phyloP scores from a whole-genome alignment of 2,329 filamentous ascomycete species.

The Colletotrichum tabaci region DNA sequence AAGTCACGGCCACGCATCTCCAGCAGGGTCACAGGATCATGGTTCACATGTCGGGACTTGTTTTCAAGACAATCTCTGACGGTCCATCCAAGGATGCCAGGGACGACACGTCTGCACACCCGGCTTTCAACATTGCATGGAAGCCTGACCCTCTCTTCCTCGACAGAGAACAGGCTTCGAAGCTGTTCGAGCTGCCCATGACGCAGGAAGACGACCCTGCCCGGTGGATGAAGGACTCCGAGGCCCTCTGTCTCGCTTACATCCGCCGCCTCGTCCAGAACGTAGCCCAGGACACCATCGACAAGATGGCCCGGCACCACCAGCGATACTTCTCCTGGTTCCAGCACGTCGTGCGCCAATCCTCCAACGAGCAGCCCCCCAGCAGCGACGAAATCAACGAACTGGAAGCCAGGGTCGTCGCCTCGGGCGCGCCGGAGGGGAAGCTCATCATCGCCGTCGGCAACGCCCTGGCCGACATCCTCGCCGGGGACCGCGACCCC shows the following conservation, averaged over 20 bases:
- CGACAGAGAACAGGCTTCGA: slow-evolving; percentile 34
- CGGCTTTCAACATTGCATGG: slow-evolving; percentile 44
- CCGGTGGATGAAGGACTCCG: slow-evolving; percentile 43
- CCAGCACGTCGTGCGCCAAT: slow-evolving; percentile 25
- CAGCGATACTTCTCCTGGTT: slow-evolving; percentile 43
- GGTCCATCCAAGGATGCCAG: slow-evolving; percentile 2
- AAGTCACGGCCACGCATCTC: slow-evolving; percentile 40
- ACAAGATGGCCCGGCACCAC: slow-evolving; percentile 35
- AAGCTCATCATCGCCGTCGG: slow-evolving; percentile 46
- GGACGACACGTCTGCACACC: slow-evolving; percentile 14
- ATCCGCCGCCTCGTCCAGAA: slow-evolving; percentile 15
- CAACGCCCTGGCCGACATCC: slow-evolving; percentile 45
- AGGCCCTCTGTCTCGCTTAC: slow-evolving; percentile 39
- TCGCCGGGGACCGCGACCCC: slow-evolving; percentile 47
- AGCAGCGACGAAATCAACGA: slow-evolving; percentile 15
- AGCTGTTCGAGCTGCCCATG: slow-evolving; percentile 40
- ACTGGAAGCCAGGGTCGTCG: slow-evolving; percentile 36
- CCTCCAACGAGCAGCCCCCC: background rate
- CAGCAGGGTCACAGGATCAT: slow-evolving; percentile 34
- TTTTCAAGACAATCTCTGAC: slow-evolving; percentile 42
- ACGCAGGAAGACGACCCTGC: slow-evolving; percentile 40
- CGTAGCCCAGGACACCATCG: background rate
- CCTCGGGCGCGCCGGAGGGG: slow-evolving; percentile 41
- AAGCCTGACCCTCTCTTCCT: slow-evolving; percentile 44
- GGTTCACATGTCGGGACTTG: slow-evolving; percentile 42